Percentiles rank a stretch among this genome's conserved stretches.
phyloP scores from a whole-genome alignment of 1,139 yeast genomes.

The Taphrina communis region DNA sequence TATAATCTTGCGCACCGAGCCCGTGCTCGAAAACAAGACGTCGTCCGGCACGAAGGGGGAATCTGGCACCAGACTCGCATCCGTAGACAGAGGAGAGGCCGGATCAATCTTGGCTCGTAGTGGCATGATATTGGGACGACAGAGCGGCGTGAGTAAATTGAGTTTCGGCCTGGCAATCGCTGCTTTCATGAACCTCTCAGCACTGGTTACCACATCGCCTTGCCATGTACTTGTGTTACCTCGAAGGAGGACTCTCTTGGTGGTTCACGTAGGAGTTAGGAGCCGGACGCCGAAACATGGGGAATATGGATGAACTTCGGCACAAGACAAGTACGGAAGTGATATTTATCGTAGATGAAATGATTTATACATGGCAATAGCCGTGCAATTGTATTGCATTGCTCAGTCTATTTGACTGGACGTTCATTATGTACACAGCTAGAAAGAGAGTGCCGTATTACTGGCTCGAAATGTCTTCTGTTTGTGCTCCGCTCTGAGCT shows the following conservation, averaged over 20 bases:
- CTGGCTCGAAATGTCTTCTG: background rate
- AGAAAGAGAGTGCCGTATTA: background rate
- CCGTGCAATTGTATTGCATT: too few relatives aligned
- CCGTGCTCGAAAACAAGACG: constrained; percentile 67
- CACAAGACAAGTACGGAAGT: background rate
- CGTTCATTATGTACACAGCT: background rate
- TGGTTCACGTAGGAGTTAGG: background rate
- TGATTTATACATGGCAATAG: too few relatives aligned
- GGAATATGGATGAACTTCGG: background rate
- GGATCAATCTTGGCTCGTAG: constrained; percentile 49
- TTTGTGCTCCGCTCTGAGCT: background rate
- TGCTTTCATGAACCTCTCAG: constrained; percentile 1
- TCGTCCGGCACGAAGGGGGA: constrained; percentile 32
- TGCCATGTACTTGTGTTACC: background rate
- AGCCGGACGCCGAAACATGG: background rate
- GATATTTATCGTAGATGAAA: too few relatives aligned
- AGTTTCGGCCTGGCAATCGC: background rate
- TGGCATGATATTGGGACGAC: constrained; percentile 47
- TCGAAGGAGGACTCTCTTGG: background rate
- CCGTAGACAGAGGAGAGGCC: constrained; percentile 35
- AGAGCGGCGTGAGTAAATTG: background rate
- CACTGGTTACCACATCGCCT: background rate
- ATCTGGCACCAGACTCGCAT: background rate
- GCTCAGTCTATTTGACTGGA: too few relatives aligned
- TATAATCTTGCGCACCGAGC: constrained; percentile 74